A percentile compares a stretch with the other conserved stretches of the same genome.
phyloP scores from a whole-genome alignment of 2,329 filamentous ascomycete genomes.

The Microcyclospora pomicola region DNA sequence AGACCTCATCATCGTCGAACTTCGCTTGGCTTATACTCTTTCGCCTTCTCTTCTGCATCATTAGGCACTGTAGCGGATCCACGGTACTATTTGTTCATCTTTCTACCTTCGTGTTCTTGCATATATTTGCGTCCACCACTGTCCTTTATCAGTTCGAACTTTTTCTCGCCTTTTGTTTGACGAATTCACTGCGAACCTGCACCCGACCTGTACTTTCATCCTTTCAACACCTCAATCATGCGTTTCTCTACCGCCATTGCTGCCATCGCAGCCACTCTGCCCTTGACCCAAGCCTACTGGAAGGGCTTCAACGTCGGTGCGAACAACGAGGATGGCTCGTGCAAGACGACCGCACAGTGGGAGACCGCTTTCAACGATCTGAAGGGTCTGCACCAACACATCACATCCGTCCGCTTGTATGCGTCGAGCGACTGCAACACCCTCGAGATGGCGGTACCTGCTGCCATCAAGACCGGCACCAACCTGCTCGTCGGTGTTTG shows the following conservation, averaged over 20 bases:
- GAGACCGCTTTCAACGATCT: constrained; percentile 24
- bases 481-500: constrained; percentile 52
- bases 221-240: constrained; percentile 9
- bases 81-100: no score
- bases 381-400: constrained; percentile 35
- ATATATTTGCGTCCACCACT: no score
- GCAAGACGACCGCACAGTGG: constrained; percentile 27
- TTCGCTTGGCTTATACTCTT: no score
- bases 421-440: constrained; percentile 45
- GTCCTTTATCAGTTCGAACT: no score
- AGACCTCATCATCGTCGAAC: no score
- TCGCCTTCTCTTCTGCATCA: no score
- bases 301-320: constrained; percentile 31
- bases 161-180: no score
- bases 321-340: constrained; percentile 26
- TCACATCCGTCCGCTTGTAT: constrained; percentile 50
- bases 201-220: constrained; percentile 4
- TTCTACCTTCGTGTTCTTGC: no score
- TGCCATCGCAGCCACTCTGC: constrained; percentile 21
- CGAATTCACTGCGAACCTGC: no score
- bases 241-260: constrained; percentile 17
- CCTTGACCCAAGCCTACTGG: constrained; percentile 25
- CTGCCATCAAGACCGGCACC: constrained; percentile 47
- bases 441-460: constrained; percentile 37
- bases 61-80: no score